phyloP scores from a whole-genome alignment of 495 filamentous ascomycete genomes.

The Letharia lupina region DNA sequence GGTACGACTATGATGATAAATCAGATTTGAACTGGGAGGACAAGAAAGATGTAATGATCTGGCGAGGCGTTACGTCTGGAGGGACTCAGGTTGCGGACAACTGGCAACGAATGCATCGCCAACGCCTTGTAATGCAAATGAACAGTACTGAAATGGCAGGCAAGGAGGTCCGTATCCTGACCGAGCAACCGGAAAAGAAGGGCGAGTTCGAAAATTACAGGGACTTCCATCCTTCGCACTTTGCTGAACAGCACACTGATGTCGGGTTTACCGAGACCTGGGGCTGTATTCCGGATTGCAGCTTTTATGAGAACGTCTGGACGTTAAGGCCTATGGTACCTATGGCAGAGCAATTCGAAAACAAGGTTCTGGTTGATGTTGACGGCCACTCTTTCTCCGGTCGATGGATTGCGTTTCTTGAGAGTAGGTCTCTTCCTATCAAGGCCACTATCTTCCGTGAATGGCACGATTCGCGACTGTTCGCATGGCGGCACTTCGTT shows the following conservation, averaged over 20 bases:
- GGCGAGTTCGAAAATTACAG: constrained; percentile 27
- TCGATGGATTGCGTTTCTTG: constrained; percentile 59
- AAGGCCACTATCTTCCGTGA: constrained; percentile 69
- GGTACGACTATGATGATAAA: constrained; percentile 53
- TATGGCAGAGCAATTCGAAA: constrained; percentile 47
- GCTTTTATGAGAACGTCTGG: constrained; percentile 34
- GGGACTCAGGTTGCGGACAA: constrained; percentile 55
- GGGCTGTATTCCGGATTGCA: constrained; percentile 37
- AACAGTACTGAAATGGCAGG: constrained; percentile 51
- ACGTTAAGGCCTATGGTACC: constrained; percentile 25
- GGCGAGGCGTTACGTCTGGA: constrained; percentile 64
- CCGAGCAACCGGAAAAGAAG: constrained; percentile 26
- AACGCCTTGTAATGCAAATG: constrained; percentile 61
- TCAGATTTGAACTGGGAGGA: constrained; percentile 42
- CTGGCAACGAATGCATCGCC: constrained; percentile 63
- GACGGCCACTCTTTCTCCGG: constrained; percentile 69
- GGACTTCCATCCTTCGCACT: constrained; percentile 30
- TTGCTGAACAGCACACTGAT: constrained; percentile 37
- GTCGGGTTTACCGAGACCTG: constrained; percentile 37
- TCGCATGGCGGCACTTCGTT: constrained; percentile 69
- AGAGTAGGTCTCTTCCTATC: constrained; percentile 54
- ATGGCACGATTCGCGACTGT: constrained; percentile 64
- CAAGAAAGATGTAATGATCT: constrained; percentile 50
- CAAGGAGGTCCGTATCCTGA: constrained; percentile 26
- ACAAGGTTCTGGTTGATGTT: constrained; percentile 57